Evolutionary conservation across 805 yeast genomes (phyloP), one percentile per base, ranked within the genome.

Genomic region (Sugiyamaella americana): DNA sequence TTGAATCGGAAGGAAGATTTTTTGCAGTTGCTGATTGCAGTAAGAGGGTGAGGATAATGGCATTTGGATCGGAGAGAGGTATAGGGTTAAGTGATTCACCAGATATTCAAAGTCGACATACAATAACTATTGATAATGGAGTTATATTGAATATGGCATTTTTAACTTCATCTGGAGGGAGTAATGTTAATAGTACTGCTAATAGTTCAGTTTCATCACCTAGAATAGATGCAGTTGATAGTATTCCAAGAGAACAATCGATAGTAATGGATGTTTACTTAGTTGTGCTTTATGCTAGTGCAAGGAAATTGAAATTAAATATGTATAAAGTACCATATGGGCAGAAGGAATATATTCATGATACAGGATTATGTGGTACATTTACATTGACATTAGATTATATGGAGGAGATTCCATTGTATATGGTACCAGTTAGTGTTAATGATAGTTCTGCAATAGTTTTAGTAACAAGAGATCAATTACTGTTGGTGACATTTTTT

Each of bases 361-460:
- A 26, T 26, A 26, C 13, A 8, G 32, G 32, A 8, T 26, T 26
- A 29, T 29, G 37, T 38, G 48, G 51, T 13, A 16, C 46, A 11
- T 40, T 52, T 0, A 65, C 69, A 0, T 54, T 75, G 30, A 69
- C 76, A 0, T 52, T 74, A n/a, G 60, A 63, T n/a, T 64, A 61
- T 47, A 57, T 59, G 16, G 72, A 72, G 42, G 65, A 60, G 3
- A 51, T 73, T 3, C 80, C 80, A 0, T 60, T 72, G 4, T 69
- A 72, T 43, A 58, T 71, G 2, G 54, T 72, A 0, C 73, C 80
- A 5, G 46, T 51, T 4, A 29, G 37, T 2, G 19, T 26, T 8
- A 26, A 26, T 26, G 32, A 38, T 0, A 57, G 72, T 19, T 58
- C 65, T 5, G 60, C 63, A 13, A 60, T 68, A 8, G 71, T 74